These are phyloP conservation scores for Primulina huaijiensis DNA, from an alignment of 257 asterid genomes.

Conservation along the genomic window DNA sequence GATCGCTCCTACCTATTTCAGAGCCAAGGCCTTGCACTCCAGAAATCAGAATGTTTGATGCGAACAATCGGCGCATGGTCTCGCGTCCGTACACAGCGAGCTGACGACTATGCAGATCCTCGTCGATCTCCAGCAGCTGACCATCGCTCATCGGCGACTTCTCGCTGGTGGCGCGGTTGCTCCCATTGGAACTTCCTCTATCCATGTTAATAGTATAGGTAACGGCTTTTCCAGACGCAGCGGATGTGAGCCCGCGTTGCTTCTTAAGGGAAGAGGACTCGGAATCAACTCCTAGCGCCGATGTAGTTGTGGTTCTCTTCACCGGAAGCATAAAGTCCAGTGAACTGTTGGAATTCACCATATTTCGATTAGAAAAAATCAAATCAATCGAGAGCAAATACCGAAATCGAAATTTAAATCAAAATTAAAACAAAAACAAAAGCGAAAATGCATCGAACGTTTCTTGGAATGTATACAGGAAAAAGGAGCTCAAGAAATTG, in stretches of 20 bases:
- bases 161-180: neutral
- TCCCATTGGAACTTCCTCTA: constrained; percentile 20
- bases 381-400: constrained; percentile 6
- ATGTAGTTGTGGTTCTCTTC: constrained; percentile 36
- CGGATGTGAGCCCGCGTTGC: constrained; percentile 26
- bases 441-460: neutral
- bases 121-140: constrained; percentile 27
- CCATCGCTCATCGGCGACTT: constrained; percentile 18
- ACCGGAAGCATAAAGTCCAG: constrained; percentile 39
- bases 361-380: constrained; percentile 11
- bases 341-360: constrained; percentile 36
- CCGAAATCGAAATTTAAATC: too few relatives aligned
- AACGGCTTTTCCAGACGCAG: constrained; percentile 18
- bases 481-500: neutral
- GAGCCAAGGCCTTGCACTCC: constrained; percentile 51
- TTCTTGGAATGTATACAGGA: neutral
- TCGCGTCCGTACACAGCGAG: constrained; percentile 40
- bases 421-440: neutral
- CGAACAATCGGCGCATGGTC: constrained; percentile 47
- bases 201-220: constrained; percentile 24
- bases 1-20: constrained; percentile 32
- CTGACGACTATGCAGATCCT: constrained; percentile 39
- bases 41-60: constrained; percentile 42
- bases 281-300: constrained; percentile 27
- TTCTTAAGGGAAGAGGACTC: constrained; percentile 25